These are phyloP conservation scores for Anastatica hierochuntica DNA, from an alignment of 345 rosid species.

Conservation along the genomic window DNA sequence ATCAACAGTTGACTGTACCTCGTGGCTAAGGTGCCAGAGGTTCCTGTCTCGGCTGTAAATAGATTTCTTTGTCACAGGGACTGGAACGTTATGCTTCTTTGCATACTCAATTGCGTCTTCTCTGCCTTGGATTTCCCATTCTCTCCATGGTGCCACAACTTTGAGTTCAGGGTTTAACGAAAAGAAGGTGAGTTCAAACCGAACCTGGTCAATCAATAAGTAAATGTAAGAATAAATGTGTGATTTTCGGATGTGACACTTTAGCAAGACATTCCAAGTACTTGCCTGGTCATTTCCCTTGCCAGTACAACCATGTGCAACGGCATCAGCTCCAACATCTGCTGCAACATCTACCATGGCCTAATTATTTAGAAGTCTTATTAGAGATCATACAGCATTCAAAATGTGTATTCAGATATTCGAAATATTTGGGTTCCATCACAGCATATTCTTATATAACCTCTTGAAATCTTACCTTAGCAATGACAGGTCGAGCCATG, in stretches of 20 bases:
- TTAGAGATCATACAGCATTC: background rate
- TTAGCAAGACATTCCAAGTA: slow-evolving; percentile 1
- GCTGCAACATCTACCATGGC: slow-evolving; percentile 98
- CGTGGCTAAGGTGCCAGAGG: slow-evolving; percentile 94
- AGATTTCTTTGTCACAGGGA: slow-evolving; percentile 91
- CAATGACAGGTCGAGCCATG: slow-evolving; percentile 98
- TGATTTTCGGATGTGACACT: background rate
- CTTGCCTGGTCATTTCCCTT: slow-evolving; percentile 98
- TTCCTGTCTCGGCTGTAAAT: slow-evolving; percentile 94
- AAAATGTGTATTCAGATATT: background rate
- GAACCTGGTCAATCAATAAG: slow-evolving; percentile 45
- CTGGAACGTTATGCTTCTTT: slow-evolving; percentile 83
- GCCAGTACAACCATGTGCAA: slow-evolving; percentile 96
- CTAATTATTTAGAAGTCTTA: slow-evolving; percentile 28
- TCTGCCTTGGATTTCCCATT: slow-evolving; percentile 91
- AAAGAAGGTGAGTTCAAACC: slow-evolving; percentile 93
- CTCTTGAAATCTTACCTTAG: slow-evolving; percentile 39
- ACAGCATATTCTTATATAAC: no score
- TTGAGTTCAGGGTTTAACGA: slow-evolving; percentile 80
- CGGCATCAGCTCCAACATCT: slow-evolving; percentile 97
- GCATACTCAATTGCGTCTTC: slow-evolving; percentile 97
- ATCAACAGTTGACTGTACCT: slow-evolving; percentile 34
- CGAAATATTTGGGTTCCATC: background rate
- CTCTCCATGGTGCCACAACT: slow-evolving; percentile 98
- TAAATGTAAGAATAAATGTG: background rate